Evolutionary conservation across 2,329 filamentous ascomycete genomes (phyloP).

Genomic region (Orbilia quercus): DNA sequence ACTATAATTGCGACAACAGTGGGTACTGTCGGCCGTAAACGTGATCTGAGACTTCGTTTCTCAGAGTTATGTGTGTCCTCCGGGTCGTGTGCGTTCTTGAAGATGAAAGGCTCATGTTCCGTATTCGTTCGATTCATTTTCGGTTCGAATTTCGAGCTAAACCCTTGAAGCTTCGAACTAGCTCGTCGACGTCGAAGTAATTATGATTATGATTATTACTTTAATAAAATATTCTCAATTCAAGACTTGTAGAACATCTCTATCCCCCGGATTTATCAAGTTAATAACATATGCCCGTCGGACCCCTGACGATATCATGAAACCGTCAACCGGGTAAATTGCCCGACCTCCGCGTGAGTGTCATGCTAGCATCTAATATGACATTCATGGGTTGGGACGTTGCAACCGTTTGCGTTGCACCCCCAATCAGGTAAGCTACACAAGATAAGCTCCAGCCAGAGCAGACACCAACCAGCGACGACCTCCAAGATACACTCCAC

Average conservation of each 20-base stretch:
- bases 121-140: slow-evolving; percentile 25
- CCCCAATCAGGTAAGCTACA: background rate
- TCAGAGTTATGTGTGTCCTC: slow-evolving; percentile 10
- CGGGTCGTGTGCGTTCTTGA: slow-evolving; percentile 13
- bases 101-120: slow-evolving; percentile 42
- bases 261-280: slow-evolving; percentile 12
- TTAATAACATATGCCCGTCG: background rate
- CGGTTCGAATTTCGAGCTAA: background rate
- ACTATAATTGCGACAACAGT: slow-evolving; percentile 22
- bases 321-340: slow-evolving; percentile 50
- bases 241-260: background rate
- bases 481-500: background rate
- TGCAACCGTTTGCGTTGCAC: slow-evolving; percentile 44
- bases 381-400: slow-evolving; percentile 3
- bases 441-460: background rate
- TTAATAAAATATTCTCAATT: background rate
- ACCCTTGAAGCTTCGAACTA: no score
- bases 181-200: background rate
- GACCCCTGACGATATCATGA: slow-evolving; percentile 38
- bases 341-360: slow-evolving; percentile 31
- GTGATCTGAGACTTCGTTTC: slow-evolving; percentile 2
- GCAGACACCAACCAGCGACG: slow-evolving; percentile 3
- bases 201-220: background rate
- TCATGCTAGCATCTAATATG: background rate
- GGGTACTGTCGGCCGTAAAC: slow-evolving; percentile 17